phyloP scores from a whole-genome alignment of 441 rosid species.

The Pelargonium myrrhifolium region DNA sequence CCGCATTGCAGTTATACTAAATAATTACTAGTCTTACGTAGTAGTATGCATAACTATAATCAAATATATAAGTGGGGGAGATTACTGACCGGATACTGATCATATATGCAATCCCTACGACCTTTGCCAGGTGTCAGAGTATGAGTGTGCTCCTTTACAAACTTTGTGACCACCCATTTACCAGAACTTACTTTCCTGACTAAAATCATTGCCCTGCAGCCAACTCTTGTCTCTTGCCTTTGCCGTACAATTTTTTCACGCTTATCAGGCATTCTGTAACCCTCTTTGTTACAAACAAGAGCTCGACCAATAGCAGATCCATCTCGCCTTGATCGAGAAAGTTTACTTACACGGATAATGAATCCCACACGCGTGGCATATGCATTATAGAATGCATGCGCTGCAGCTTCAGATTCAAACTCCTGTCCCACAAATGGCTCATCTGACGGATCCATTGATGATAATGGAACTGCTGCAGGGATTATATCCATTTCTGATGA shows the following conservation, averaged over 20 bases:
- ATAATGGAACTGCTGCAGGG: conserved; percentile 20
- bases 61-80: not conserved
- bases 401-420: conserved; percentile 86
- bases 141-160: conserved; percentile 87
- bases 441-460: conserved; percentile 18
- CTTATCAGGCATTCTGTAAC: conserved; percentile 82
- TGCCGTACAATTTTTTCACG: conserved; percentile 93
- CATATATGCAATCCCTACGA: conserved; percentile 73
- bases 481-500: conserved; percentile 28
- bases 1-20: not conserved
- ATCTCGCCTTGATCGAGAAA: conserved; percentile 88
- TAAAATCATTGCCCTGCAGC: conserved; percentile 95
- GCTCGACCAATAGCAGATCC: conserved; percentile 92
- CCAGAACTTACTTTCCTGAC: conserved; percentile 83
- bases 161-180: conserved; percentile 86
- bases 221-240: conserved; percentile 91
- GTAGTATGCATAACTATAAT: not conserved
- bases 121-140: conserved; percentile 75
- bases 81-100: conserved; percentile 89
- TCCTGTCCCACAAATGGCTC: conserved; percentile 91
- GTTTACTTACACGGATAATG: conserved; percentile 89
- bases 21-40: not conserved
- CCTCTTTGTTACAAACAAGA: conserved; percentile 96
- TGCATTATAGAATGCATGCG: conserved; percentile 80
- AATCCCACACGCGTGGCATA: conserved; percentile 86